Evolutionary conservation across 2,329 filamentous ascomycete genomes (phyloP).

Genomic region (Exophiala phaeomuriformis): DNA sequence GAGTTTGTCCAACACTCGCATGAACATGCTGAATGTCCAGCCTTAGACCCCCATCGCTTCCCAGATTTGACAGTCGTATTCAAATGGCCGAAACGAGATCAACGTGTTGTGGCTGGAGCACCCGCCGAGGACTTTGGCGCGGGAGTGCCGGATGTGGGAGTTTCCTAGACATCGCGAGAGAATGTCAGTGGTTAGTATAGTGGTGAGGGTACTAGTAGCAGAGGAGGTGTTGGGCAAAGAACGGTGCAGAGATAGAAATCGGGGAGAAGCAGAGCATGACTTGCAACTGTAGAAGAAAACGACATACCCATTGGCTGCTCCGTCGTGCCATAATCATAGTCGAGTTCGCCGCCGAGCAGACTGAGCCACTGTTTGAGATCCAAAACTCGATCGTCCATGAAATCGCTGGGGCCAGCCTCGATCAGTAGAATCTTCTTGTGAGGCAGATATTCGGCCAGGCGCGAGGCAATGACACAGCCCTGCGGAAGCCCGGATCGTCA

Average conservation of each 20-base stretch:
- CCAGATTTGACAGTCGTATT: conserved; percentile 82
- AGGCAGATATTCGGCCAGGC: conserved; percentile 74
- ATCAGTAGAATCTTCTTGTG: conserved; percentile 74
- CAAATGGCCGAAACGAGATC: conserved; percentile 85
- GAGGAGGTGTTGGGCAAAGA: too few relatives aligned
- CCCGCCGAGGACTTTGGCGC: conserved; percentile 84
- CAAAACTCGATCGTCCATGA: conserved; percentile 77
- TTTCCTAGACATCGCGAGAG: conserved; percentile 52
- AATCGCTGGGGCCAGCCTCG: conserved; percentile 84
- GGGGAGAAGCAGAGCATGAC: too few relatives aligned
- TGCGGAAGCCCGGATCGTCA: not conserved
- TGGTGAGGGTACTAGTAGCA: too few relatives aligned
- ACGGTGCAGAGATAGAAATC: too few relatives aligned
- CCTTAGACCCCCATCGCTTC: conserved; percentile 71
- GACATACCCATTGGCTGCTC: conserved; percentile 69
- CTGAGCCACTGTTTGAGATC: conserved; percentile 81
- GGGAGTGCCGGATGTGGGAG: conserved; percentile 83
- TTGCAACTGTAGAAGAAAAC: not conserved
- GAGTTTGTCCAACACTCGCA: conserved; percentile 70
- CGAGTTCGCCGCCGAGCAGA: conserved; percentile 76
- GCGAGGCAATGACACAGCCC: conserved; percentile 74
- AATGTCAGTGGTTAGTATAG: not conserved
- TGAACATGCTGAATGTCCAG: conserved; percentile 82
- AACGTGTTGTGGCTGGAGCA: conserved; percentile 92
- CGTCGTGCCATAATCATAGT: conserved; percentile 84